phyloP scores from a whole-genome alignment of 2,329 filamentous ascomycete species.

The Raffaelea arxii region DNA sequence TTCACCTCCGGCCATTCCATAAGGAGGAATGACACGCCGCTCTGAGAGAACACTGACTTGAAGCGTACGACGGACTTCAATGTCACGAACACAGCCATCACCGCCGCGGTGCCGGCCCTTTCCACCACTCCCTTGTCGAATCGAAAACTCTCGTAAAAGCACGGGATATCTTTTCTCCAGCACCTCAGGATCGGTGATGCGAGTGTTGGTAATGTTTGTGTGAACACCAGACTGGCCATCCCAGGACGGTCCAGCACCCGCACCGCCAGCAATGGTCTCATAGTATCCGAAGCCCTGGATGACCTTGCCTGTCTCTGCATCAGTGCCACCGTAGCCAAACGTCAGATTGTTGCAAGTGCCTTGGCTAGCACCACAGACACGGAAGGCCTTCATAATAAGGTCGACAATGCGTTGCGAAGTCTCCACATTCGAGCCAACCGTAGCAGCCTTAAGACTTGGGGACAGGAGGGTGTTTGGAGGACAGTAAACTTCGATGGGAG shows the following conservation, averaged over 20 bases:
- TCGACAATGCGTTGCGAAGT: constrained; percentile 23
- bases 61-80: constrained; percentile 18
- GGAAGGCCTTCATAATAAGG: constrained; percentile 21
- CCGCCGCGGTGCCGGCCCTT: constrained; percentile 20
- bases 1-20: constrained; percentile 22
- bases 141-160: constrained; percentile 19
- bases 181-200: constrained; percentile 21
- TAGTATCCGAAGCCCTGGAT: constrained; percentile 77
- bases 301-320: constrained; percentile 30
- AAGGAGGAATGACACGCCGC: constrained; percentile 21
- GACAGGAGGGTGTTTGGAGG: constrained; percentile 22
- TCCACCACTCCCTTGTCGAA: constrained; percentile 20
- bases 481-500: constrained; percentile 20
- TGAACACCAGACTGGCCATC: constrained; percentile 27
- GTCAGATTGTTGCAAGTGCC: constrained; percentile 21
- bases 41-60: constrained; percentile 25
- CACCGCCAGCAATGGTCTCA: constrained; percentile 73
- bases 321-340: constrained; percentile 13
- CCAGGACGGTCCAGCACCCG: constrained; percentile 64
- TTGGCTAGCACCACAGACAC: constrained; percentile 16
- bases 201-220: constrained; percentile 21
- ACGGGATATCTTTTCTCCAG: constrained; percentile 25
- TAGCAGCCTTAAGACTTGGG: constrained; percentile 15
- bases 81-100: constrained; percentile 22
- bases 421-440: constrained; percentile 30